Conservation (phyloP, 306 rosid genomes). For the Malus sieversii region DNA sequence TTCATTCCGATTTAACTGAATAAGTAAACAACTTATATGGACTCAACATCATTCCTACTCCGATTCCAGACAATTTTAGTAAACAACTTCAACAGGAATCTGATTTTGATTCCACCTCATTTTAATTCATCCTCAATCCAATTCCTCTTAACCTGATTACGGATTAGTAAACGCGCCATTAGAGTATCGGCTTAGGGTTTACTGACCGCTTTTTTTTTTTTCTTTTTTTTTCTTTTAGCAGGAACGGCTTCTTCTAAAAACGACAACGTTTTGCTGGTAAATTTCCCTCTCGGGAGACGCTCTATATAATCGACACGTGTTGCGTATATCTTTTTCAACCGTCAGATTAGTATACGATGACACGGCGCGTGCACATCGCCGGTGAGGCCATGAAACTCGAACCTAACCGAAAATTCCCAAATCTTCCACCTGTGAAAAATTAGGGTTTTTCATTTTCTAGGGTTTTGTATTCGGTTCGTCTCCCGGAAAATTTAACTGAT, state of each 20-base stretch:
- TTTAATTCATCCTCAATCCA: no score
- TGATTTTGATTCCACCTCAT: no score
- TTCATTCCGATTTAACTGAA: no score
- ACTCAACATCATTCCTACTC: no score
- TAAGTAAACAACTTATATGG: no score
- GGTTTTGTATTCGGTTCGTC: not conserved
- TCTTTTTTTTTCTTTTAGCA: not conserved
- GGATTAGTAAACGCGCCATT: not conserved
- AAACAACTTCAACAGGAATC: no score
- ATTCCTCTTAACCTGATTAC: no score
- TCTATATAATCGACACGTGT: not conserved
- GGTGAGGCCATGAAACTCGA: not conserved
- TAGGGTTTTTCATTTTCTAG: not conserved
- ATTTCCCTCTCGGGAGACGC: not conserved
- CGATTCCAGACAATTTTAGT: no score
- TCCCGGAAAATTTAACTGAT: slow-evolving; percentile 13
- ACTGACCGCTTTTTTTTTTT: not conserved
- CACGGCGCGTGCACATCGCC: not conserved
- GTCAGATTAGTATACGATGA: not conserved
- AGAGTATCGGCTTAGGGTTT: not conserved
- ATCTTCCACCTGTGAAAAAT: not conserved
- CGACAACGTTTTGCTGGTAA: not conserved
- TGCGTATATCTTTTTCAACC: not conserved
- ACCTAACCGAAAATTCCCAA: not conserved
- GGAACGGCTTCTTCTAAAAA: not conserved